These are phyloP conservation scores for Saturnispora saitoi DNA, from an alignment of 805 yeast genomes.

Conservation along the genomic window DNA sequence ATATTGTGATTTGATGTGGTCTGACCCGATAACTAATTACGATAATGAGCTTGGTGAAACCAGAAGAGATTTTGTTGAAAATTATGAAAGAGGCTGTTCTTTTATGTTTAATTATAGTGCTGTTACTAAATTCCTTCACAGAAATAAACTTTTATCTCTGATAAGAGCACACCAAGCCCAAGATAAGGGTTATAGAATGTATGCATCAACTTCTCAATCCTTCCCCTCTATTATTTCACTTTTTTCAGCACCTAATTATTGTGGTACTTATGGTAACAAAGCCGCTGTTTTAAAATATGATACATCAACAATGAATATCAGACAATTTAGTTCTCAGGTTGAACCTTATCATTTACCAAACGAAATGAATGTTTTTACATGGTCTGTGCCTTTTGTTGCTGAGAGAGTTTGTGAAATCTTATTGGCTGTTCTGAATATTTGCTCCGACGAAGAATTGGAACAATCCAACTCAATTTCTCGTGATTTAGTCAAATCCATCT, in stretches of 20 bases:
- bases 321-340: conserved; percentile 87
- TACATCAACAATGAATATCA: conserved; percentile 84
- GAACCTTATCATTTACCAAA: conserved; percentile 97
- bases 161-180: conserved; percentile 97
- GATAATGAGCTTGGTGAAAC: conserved; percentile 35
- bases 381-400: conserved; percentile 97
- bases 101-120: conserved; percentile 83
- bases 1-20: conserved; percentile 93
- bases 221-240: conserved; percentile 86
- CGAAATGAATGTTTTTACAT: conserved; percentile 93
- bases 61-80: conserved; percentile 47
- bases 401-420: conserved; percentile 93
- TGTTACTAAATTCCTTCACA: conserved; percentile 65
- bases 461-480: conserved; percentile 54
- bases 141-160: conserved; percentile 71
- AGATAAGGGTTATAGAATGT: conserved; percentile 95
- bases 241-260: conserved; percentile 92
- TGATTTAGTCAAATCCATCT: conserved; percentile 29
- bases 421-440: conserved; percentile 79
- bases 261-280: conserved; percentile 86
- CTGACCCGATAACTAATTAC: conserved; percentile 89
- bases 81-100: conserved; percentile 79
- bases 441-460: conserved; percentile 90
- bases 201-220: conserved; percentile 76
- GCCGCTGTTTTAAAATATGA: conserved; percentile 93